Evolutionary conservation across 768 basidiomycete species (phyloP).

Genomic region (Hygrophoropsis aurantiaca): DNA sequence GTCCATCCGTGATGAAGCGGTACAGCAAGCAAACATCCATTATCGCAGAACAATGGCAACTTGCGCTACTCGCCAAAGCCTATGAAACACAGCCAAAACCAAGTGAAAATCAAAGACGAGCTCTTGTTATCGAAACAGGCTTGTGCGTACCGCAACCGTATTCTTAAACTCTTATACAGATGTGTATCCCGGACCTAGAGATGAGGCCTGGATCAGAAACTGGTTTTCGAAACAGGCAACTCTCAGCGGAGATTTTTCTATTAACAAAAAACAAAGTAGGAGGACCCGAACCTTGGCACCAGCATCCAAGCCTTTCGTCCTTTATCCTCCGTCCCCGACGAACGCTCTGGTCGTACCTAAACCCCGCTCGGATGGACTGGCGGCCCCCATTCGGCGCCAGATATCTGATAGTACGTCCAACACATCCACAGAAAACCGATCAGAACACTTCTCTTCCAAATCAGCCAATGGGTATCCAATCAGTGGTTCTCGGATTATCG

Average conservation of each 20-base stretch:
- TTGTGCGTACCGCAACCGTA: conserved; percentile 21
- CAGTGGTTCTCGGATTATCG: too few species aligned
- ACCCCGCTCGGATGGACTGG: too few species aligned
- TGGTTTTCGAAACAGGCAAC: conserved; percentile 28
- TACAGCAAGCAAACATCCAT: conserved; percentile 11
- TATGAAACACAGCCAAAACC: conserved; percentile 20
- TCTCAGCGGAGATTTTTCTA: not conserved
- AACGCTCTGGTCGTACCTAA: too few species aligned
- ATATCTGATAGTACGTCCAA: too few species aligned
- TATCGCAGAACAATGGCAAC: conserved; percentile 27
- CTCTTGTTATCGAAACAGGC: conserved; percentile 25
- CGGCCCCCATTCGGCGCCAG: too few species aligned
- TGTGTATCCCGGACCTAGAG: conserved; percentile 12
- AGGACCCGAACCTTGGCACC: too few species aligned
- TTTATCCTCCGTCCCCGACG: too few species aligned
- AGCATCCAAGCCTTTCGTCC: too few species aligned
- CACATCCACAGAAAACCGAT: too few species aligned
- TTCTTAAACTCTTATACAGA: conserved; percentile 3
- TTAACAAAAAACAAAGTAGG: too few species aligned
- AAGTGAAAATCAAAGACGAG: conserved; percentile 18
- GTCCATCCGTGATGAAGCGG: conserved; percentile 4
- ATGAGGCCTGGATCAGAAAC: conserved; percentile 27
- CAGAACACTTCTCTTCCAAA: too few species aligned
- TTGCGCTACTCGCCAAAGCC: conserved; percentile 27
- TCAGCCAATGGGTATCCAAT: too few species aligned